These are phyloP conservation scores for Penstemon eatonii DNA, from an alignment of 257 asterid species.

Conservation along the genomic window DNA sequence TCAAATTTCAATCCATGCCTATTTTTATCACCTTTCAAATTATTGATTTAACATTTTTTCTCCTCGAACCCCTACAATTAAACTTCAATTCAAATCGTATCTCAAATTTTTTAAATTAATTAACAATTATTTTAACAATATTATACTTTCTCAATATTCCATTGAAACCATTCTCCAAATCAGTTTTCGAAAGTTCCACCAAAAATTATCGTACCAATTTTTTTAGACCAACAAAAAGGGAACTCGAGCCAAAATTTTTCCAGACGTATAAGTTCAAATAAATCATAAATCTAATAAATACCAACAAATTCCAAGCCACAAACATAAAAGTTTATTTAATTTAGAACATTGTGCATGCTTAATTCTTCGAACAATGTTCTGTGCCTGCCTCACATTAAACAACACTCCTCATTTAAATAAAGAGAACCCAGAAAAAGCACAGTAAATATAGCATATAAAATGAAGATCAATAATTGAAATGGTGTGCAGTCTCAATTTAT, in stretches of 20 bases:
- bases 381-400: slow-evolving; percentile 19
- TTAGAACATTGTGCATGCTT: not conserved
- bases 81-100: too few relatives aligned
- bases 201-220: too few relatives aligned
- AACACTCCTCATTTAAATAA: slow-evolving; percentile 16
- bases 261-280: not conserved
- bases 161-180: too few relatives aligned
- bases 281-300: not conserved
- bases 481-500: slow-evolving; percentile 30
- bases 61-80: too few relatives aligned
- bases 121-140: too few relatives aligned
- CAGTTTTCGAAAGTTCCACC: too few relatives aligned
- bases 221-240: too few relatives aligned
- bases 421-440: slow-evolving; percentile 13
- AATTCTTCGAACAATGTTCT: slow-evolving; percentile 14
- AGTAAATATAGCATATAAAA: slow-evolving; percentile 20
- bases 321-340: not conserved
- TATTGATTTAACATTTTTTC: too few relatives aligned
- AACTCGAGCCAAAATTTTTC: not conserved
- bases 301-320: not conserved
- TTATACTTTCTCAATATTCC: too few relatives aligned
- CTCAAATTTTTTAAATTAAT: too few relatives aligned
- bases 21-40: too few relatives aligned
- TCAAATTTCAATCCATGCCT: too few relatives aligned
- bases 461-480: slow-evolving; percentile 25